Base-by-base conservation (phyloP, 805 yeast species). In the Pichia heedii region DNA sequence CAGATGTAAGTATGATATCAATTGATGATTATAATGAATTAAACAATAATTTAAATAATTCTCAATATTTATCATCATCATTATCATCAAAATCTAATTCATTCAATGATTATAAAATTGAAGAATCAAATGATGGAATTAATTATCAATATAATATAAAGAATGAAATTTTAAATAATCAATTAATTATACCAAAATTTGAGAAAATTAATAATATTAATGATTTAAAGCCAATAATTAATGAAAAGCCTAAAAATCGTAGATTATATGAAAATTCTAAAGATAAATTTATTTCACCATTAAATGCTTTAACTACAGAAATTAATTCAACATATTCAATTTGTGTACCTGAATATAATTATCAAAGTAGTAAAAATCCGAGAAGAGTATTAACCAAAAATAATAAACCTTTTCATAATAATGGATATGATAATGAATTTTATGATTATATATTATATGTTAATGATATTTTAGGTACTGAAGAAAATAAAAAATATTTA, bases 361-460 rank as follows among this genome's bases (percentile, higher is more conserved):
- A 93, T 61, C 81, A 82, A 51, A 76, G 86, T 16, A 73, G 87
- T 3, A 79, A 86, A 46, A 93, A 93, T 58, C 99, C 98, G 3
- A 78, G 86, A 48, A 69, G 98, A 44, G 96, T 88, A 3, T 67
- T 93, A 36, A 94, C 98, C 0, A 90, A 93, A 59, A 97, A 97
- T 3, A 77, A 79, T 59, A 94, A 87, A 54, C 93, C 90, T 0
- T 76, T 73, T 46, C 73, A 68, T 46, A 87, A 88, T 59, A 79
- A 84, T 55, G 97, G 97, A 8, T 75, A 56, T 57, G 98, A 93
- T 64, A 93, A 93, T 60, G 81, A 78, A 49, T 88, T 87, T 44
- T 77, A 84, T 58, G 96, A 93, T 64, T 90, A 89, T 58, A 90
- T 93, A 44, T 66, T 94, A 18, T 90, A 88, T 52, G 98, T 93